phyloP scores from a whole-genome alignment of 441 rosid species.

The Pelargonium exstipulatum region DNA sequence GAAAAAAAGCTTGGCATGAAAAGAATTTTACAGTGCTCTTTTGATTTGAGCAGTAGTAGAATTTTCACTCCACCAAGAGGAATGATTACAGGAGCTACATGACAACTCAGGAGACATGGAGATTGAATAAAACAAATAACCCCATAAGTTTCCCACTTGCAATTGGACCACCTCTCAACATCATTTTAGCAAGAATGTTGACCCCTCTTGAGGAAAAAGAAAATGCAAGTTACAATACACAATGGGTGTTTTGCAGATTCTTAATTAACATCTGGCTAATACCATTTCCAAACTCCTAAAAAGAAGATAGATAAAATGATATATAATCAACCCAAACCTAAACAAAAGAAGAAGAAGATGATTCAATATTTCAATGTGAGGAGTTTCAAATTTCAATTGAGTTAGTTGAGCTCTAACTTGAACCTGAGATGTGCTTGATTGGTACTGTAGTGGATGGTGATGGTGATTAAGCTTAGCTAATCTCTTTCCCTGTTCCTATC shows the following conservation, averaged over 20 bases:
- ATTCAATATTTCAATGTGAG: not conserved
- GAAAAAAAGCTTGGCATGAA: constrained; percentile 7
- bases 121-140: constrained; percentile 34
- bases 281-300: not conserved
- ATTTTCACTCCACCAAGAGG: constrained; percentile 19
- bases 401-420: constrained; percentile 20
- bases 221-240: not conserved
- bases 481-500: constrained; percentile 36
- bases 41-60: constrained; percentile 22
- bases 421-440: constrained; percentile 39
- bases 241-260: constrained; percentile 1
- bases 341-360: not conserved
- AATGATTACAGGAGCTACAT: constrained; percentile 31
- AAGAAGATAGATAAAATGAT: not conserved
- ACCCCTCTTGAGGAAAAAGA: not conserved
- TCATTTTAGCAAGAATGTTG: constrained; percentile 23
- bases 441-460: constrained; percentile 21
- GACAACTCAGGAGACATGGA: constrained; percentile 37
- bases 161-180: constrained; percentile 19
- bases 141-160: constrained; percentile 36
- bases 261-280: not conserved
- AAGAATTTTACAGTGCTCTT: constrained; percentile 17
- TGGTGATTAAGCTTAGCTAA: constrained; percentile 17
- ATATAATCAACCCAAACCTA: not conserved
- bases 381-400: not conserved